Evolutionary conservation across 1,139 yeast genomes (phyloP).

Genomic region (Scheffersomyces stambukii): DNA sequence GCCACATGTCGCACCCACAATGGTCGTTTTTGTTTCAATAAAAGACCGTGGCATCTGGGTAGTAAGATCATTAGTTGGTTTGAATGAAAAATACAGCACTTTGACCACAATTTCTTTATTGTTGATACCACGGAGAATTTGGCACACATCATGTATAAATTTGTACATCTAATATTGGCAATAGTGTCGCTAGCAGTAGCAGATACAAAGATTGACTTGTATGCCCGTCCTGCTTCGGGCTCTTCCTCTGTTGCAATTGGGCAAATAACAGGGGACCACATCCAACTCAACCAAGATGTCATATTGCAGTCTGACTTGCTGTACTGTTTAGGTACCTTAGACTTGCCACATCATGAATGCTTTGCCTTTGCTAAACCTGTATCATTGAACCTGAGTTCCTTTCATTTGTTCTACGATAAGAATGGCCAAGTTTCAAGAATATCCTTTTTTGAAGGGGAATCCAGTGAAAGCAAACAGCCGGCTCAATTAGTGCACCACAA

Average conservation of each 20-base stretch:
- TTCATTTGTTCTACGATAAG: conserved; percentile 13
- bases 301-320: too few species aligned
- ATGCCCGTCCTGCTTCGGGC: conserved; percentile 11
- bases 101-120: too few species aligned
- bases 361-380: conserved; percentile 18
- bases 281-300: too few species aligned
- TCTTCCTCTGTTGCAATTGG: conserved; percentile 13
- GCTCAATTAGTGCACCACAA: too few species aligned
- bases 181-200: conserved; percentile 5
- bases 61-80: too few species aligned
- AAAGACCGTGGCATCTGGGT: too few species aligned
- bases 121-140: neutral
- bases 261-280: conserved; percentile 10
- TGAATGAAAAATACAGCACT: too few species aligned
- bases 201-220: conserved; percentile 8
- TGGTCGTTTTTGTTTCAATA: too few species aligned
- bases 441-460: too few species aligned
- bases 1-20: too few species aligned
- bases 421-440: conserved; percentile 12
- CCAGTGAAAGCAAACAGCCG: too few species aligned
- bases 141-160: too few species aligned
- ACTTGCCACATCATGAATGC: conserved; percentile 26
- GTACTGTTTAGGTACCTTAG: conserved; percentile 32
- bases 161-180: conserved; percentile 1
- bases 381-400: conserved; percentile 10